phyloP scores from a whole-genome alignment of 768 basidiomycete species.

The Daedalea quercina region DNA sequence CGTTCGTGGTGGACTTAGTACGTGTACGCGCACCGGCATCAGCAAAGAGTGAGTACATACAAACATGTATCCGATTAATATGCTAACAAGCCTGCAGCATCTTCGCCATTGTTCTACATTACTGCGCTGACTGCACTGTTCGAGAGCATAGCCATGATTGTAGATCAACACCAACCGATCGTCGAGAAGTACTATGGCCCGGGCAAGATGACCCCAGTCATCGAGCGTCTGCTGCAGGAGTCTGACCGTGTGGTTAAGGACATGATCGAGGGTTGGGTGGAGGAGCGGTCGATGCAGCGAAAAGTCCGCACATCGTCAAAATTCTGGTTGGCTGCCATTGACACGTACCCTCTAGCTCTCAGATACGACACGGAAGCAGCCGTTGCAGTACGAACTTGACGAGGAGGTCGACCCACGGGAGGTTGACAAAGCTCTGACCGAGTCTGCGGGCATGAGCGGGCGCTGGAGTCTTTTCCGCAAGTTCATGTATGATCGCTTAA shows the following conservation, averaged over 20 bases:
- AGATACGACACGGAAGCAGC: slow-evolving; percentile 14
- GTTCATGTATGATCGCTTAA: slow-evolving; percentile 72
- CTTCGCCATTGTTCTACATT: slow-evolving; percentile 89
- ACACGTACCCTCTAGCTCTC: slow-evolving; percentile 5
- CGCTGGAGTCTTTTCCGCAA: slow-evolving; percentile 89
- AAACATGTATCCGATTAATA: slow-evolving; percentile 6
- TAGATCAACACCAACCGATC: slow-evolving; percentile 95
- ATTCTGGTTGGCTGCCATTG: background rate
- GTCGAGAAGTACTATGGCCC: slow-evolving; percentile 97
- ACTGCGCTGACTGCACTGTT: slow-evolving; percentile 86
- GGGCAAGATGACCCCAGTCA: slow-evolving; percentile 80
- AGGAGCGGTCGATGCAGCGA: slow-evolving; percentile 77
- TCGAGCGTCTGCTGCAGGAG: slow-evolving; percentile 71
- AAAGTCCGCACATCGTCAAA: slow-evolving; percentile 43
- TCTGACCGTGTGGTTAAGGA: slow-evolving; percentile 78
- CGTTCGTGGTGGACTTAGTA: slow-evolving; percentile 89
- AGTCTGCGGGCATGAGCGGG: slow-evolving; percentile 83
- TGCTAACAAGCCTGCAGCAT: slow-evolving; percentile 44
- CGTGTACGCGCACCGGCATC: slow-evolving; percentile 69
- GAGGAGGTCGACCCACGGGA: slow-evolving; percentile 82
- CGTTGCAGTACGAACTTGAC: slow-evolving; percentile 22
- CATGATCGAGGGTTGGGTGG: slow-evolving; percentile 82
- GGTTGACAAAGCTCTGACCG: slow-evolving; percentile 84
- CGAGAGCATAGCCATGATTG: slow-evolving; percentile 91
- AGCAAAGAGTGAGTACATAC: slow-evolving; percentile 63